These are phyloP conservation scores for Microcyclospora tardicrescens DNA, from an alignment of 2,329 filamentous ascomycete genomes.

Conservation along the genomic window DNA sequence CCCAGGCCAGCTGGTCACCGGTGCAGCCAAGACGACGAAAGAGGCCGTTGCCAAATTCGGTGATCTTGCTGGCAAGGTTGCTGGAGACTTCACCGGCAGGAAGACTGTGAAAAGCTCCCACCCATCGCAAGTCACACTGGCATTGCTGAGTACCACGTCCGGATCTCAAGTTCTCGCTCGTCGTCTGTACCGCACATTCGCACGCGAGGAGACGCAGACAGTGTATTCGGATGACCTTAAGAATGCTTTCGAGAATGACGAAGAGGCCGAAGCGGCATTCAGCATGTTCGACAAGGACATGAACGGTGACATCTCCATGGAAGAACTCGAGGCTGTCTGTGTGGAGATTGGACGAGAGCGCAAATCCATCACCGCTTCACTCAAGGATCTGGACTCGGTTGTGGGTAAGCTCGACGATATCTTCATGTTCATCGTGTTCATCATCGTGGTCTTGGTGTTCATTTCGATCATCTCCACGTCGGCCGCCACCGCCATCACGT, in stretches of 20 bases:
- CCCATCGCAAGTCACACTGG: conserved; percentile 70
- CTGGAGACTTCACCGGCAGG: conserved; percentile 81
- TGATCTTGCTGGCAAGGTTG: conserved; percentile 71
- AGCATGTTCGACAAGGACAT: conserved; percentile 90
- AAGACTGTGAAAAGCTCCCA: conserved; percentile 55
- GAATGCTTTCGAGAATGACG: conserved; percentile 63
- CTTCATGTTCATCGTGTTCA: conserved; percentile 70
- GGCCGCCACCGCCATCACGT: conserved; percentile 81
- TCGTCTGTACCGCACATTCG: conserved; percentile 76
- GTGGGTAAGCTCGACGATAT: conserved; percentile 81
- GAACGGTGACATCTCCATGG: conserved; percentile 92
- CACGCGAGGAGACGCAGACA: conserved; percentile 59
- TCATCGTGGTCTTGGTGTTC: conserved; percentile 76
- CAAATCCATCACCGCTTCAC: conserved; percentile 84
- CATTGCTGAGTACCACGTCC: conserved; percentile 57
- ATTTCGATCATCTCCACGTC: conserved; percentile 81
- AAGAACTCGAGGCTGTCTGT: conserved; percentile 83
- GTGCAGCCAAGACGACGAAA: conserved; percentile 60
- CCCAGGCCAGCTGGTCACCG: conserved; percentile 57
- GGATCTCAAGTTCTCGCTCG: conserved; percentile 77
- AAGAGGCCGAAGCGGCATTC: conserved; percentile 83
- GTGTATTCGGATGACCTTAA: conserved; percentile 67
- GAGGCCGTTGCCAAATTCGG: conserved; percentile 68
- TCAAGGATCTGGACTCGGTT: conserved; percentile 91
- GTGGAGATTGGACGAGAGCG: conserved; percentile 90